phyloP scores from a whole-genome alignment of 2,329 filamentous ascomycete species.

The Zymoseptoria pseudotritici region DNA sequence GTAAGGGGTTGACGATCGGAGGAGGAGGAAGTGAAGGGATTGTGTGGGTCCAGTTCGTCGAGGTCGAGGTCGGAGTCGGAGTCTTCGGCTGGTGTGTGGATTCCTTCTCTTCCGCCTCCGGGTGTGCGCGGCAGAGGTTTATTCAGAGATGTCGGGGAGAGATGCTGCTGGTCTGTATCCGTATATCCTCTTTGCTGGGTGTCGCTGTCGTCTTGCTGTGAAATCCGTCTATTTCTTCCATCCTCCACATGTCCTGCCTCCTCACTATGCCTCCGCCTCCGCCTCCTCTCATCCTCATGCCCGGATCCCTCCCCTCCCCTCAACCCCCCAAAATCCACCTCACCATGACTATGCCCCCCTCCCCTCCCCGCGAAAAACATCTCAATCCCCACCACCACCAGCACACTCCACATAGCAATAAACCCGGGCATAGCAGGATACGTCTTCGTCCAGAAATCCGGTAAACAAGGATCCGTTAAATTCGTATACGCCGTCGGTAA shows the following conservation, averaged over 20 bases:
- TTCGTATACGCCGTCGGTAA: conserved; percentile 56
- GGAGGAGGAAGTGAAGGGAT: conserved; percentile 12
- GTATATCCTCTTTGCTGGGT: not conserved
- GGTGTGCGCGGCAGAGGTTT: conserved; percentile 27
- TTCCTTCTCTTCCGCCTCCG: not conserved
- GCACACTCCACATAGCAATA: conserved; percentile 73
- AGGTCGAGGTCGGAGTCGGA: conserved; percentile 29
- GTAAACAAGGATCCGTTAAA: conserved; percentile 59
- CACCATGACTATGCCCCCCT: conserved; percentile 51
- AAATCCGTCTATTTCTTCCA: not conserved
- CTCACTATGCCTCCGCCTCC: not conserved
- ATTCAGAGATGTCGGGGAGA: conserved; percentile 13
- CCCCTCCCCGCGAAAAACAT: conserved; percentile 76
- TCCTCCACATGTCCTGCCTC: not conserved
- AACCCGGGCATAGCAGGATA: conserved; percentile 75
- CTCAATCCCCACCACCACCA: conserved; percentile 76
- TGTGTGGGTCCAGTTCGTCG: conserved; percentile 15
- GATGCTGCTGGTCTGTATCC: not conserved
- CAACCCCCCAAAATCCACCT: conserved; percentile 29
- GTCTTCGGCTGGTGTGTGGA: conserved; percentile 18
- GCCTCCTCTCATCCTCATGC: not conserved
- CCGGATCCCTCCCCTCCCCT: conserved; percentile 14
- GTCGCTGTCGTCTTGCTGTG: not conserved
- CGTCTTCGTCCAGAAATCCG: conserved; percentile 68
- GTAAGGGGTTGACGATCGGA: conserved; percentile 17